A percentile compares a stretch with the other conserved stretches of the same genome.
Evolutionary conservation across 257 asterid genomes (phyloP).

Genomic region (Plantago major): DNA sequence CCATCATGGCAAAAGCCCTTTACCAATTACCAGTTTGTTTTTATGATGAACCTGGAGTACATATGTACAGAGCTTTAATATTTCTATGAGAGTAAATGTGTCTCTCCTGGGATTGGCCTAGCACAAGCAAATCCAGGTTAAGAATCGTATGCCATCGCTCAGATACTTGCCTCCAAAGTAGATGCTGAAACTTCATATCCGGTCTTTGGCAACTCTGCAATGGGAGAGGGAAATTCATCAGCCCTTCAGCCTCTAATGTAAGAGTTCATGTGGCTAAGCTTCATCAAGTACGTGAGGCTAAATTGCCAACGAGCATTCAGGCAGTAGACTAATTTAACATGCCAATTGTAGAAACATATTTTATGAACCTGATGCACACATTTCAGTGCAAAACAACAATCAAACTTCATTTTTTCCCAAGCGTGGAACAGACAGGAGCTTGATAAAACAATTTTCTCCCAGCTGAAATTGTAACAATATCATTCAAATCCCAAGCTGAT

Average conservation of each 20-base stretch:
- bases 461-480: too few species aligned
- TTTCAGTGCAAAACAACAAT: not conserved
- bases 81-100: not conserved
- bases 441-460: too few species aligned
- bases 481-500: too few species aligned
- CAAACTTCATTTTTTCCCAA: not conserved
- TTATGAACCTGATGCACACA: not conserved
- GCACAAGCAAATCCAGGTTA: slow-evolving; percentile 11
- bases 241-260: not conserved
- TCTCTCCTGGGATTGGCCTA: slow-evolving; percentile 10
- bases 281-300: not conserved
- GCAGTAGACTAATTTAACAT: not conserved
- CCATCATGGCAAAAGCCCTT: too few species aligned
- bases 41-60: too few species aligned
- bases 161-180: slow-evolving; percentile 28
- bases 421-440: too few species aligned
- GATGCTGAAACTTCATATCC: slow-evolving; percentile 21
- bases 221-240: slow-evolving; percentile 6
- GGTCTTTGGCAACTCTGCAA: slow-evolving; percentile 32
- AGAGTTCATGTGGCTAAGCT: not conserved
- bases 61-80: not conserved
- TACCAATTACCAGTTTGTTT: too few species aligned
- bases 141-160: not conserved
- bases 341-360: not conserved
- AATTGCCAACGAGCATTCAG: not conserved